Evolutionary conservation across 768 basidiomycete genomes (phyloP).

Genomic region (Cystofilobasidium capitatum): DNA sequence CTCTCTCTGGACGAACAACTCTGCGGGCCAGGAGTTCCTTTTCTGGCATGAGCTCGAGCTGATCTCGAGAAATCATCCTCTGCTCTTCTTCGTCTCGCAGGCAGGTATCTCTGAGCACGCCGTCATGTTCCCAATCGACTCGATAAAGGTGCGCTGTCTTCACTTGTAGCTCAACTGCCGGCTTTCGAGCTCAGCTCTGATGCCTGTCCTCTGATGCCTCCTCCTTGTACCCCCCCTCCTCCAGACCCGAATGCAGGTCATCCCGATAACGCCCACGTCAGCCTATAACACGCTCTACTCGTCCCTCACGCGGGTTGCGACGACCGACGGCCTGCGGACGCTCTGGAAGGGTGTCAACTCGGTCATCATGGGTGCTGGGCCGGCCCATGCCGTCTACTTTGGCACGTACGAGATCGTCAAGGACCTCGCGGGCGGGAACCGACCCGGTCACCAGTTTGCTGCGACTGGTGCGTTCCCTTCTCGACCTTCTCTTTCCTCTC

Average conservation of each 20-base stretch:
- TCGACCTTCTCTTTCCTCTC: neutral
- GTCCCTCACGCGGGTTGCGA: constrained; percentile 51
- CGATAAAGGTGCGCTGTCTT: constrained; percentile 86
- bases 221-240: constrained; percentile 9
- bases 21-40: too few species aligned
- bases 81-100: constrained; percentile 43
- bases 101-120: constrained; percentile 98
- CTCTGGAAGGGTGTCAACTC: constrained; percentile 95
- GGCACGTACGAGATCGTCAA: constrained; percentile 91
- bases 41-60: neutral
- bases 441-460: constrained; percentile 63
- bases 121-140: constrained; percentile 97
- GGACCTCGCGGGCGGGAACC: constrained; percentile 74
- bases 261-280: constrained; percentile 50
- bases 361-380: constrained; percentile 91
- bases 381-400: constrained; percentile 96
- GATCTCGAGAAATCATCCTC: neutral
- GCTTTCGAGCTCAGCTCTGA: constrained; percentile 1
- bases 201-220: neutral
- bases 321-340: constrained; percentile 81
- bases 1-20: neutral
- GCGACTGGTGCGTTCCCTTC: constrained; percentile 66
- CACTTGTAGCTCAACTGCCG: neutral
- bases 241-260: constrained; percentile 99
- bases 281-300: constrained; percentile 20